A percentile compares a stretch with the other conserved stretches of the same genome.
phyloP scores from a whole-genome alignment of 1,139 yeast species.

The Suhomyces yuchorum region DNA sequence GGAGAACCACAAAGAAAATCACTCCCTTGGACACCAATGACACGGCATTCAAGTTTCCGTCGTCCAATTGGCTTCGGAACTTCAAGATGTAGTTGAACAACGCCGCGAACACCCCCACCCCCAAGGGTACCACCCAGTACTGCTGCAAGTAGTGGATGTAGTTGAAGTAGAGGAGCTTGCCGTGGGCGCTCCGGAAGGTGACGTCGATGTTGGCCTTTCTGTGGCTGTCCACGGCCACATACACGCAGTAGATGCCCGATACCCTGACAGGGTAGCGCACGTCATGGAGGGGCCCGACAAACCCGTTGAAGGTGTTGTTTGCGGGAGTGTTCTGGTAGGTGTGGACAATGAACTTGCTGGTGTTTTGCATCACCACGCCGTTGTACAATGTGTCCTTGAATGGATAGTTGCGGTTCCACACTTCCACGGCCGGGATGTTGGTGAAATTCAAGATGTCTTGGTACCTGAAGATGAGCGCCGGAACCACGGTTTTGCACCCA shows the following conservation, averaged over 20 bases:
- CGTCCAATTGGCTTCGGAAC: conserved; percentile 31
- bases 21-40: conserved; percentile 37
- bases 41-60: conserved; percentile 29
- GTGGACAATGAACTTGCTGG: conserved; percentile 8
- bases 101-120: conserved; percentile 22
- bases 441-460: conserved; percentile 27
- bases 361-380: conserved; percentile 16
- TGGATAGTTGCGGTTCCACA: conserved; percentile 12
- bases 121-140: conserved; percentile 21
- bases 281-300: conserved; percentile 15
- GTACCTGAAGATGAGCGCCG: conserved; percentile 32
- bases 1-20: conserved; percentile 33
- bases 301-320: conserved; percentile 13
- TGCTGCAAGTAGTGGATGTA: conserved; percentile 25
- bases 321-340: conserved; percentile 4
- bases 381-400: conserved; percentile 13
- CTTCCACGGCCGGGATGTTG: conserved; percentile 24
- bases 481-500: conserved; percentile 15
- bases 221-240: conserved; percentile 30
- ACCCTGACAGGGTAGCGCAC: conserved; percentile 22
- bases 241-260: conserved; percentile 40
- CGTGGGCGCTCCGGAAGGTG: conserved; percentile 28
- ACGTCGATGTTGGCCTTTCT: conserved; percentile 24
- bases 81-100: conserved; percentile 33
- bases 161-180: conserved; percentile 28